Percentiles rank a stretch among this genome's conserved stretches.
These are phyloP conservation scores for Clonostachys rhizophaga DNA, from an alignment of 2,329 filamentous ascomycete species.

Conservation along the genomic window DNA sequence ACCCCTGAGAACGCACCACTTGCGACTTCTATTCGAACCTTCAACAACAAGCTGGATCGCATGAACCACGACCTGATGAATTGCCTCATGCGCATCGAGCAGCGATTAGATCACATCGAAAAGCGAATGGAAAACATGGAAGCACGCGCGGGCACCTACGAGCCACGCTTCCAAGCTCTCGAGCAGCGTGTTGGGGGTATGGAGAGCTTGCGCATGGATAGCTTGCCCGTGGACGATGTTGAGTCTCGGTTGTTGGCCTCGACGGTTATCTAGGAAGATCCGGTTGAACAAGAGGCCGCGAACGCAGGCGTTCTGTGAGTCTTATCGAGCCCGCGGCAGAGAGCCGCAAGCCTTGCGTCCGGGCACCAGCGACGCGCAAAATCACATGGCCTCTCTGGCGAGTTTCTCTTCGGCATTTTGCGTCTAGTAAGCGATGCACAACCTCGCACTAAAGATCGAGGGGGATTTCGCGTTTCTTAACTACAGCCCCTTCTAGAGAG, in stretches of 20 bases:
- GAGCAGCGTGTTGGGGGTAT: slow-evolving; percentile 34
- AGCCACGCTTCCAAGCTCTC: slow-evolving; percentile 38
- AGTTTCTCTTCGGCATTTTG: too few relatives aligned
- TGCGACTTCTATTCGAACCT: slow-evolving; percentile 50
- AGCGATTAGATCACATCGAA: slow-evolving; percentile 44
- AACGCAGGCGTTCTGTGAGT: too few relatives aligned
- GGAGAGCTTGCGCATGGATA: slow-evolving; percentile 35
- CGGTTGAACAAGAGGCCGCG: not conserved
- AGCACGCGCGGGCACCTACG: slow-evolving; percentile 31
- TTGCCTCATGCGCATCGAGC: slow-evolving; percentile 45
- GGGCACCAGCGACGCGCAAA: too few relatives aligned
- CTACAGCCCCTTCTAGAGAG: too few relatives aligned
- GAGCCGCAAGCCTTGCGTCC: too few relatives aligned
- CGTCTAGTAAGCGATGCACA: too few relatives aligned
- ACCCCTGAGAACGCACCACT: slow-evolving; percentile 54
- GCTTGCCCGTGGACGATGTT: slow-evolving; percentile 38
- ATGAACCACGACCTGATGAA: slow-evolving; percentile 51
- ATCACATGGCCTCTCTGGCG: too few relatives aligned
- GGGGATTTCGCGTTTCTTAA: too few relatives aligned
- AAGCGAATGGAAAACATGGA: slow-evolving; percentile 53
- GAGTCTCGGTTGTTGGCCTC: slow-evolving; percentile 36
- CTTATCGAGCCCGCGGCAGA: too few relatives aligned
- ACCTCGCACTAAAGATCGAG: too few relatives aligned
- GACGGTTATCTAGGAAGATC: slow-evolving; percentile 31
- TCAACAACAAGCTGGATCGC: slow-evolving; percentile 56